Conservation (phyloP, 768 basidiomycete species). For the Lactarius quietus region DNA sequence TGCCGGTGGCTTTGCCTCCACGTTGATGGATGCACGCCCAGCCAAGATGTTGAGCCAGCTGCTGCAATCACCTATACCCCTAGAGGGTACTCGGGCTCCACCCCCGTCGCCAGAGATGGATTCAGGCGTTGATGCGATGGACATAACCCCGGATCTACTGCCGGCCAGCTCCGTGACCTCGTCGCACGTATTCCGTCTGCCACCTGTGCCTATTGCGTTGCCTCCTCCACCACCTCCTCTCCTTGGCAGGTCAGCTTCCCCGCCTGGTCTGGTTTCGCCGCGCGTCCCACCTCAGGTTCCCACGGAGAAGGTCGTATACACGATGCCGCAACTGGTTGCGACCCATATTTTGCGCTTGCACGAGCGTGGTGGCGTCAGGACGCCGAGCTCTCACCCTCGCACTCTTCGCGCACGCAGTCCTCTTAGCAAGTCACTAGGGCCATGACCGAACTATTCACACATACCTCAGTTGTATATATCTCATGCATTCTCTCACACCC, state of each 20-base stretch:
- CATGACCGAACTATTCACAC: not conserved
- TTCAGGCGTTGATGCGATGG: conserved; percentile 11
- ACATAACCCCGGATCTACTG: conserved; percentile 15
- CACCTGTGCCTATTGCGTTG: not conserved
- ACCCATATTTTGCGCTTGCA: conserved; percentile 23
- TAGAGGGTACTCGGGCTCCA: conserved; percentile 21
- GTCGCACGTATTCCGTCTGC: not conserved
- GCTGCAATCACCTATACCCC: conserved; percentile 1
- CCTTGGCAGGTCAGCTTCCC: not conserved
- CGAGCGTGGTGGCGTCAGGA: conserved; percentile 20
- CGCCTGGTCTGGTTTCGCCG: conserved; percentile 20
- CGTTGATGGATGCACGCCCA: conserved; percentile 6
- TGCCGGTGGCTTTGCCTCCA: conserved; percentile 11
- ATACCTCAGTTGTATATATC: not conserved
- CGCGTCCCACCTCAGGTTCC: conserved; percentile 6
- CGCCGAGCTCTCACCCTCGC: conserved; percentile 8
- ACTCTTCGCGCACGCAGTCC: conserved; percentile 11
- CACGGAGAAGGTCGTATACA: conserved; percentile 19
- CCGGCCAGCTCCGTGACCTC: conserved; percentile 9
- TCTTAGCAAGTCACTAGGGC: conserved; percentile 7
- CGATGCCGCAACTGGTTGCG: conserved; percentile 27
- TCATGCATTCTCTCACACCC: not conserved
- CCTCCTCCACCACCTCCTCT: conserved; percentile 5
- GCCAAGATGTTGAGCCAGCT: not conserved
- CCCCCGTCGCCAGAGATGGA: conserved; percentile 24